Evolutionary conservation across 1,284 basidiomycete species (phyloP), one percentile per base, ranked within the genome.

Genomic region (Malassezia furfur): DNA sequence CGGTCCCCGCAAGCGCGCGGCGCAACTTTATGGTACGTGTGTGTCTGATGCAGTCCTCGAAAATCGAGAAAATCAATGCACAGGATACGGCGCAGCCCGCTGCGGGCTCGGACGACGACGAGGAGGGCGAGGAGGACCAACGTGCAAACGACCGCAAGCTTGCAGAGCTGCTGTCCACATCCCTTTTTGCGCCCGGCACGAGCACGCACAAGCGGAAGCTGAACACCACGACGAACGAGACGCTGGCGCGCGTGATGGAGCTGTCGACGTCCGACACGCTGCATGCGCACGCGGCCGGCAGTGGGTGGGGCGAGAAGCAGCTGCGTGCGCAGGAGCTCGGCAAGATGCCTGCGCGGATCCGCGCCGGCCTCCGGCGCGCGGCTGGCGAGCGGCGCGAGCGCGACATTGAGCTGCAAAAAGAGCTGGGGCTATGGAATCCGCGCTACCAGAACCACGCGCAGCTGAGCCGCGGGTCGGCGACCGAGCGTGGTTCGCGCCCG

Each of bases 351-450:
- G 62, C 63, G n/a, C 55, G 62, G 8, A 67, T 71, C 6, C 55
- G 67, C 22, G 52, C 59, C 22, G 71, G 68, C 0, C 55, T 72
- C 54, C 62, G 68, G 11, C 59, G 59, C 14, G 67, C 65, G 34
- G 66, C 65, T 0, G 64, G 64, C 5, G 65, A 68, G 48, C 55
- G 65, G 25, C 61, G 65, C 10, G 68, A 65, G 17, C 67, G 67
- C 56, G 65, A 72, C 40, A 48, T 68, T 25, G 68, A 68, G 25
- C 64, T 61, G 43, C 64, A 64, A 19, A 68, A 66, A 41, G 71
- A 74, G 56, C 47, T 74, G n/a, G 71, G 71, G 2, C 62, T 67
- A 15, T 68, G 66, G 62, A 67, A 69, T 56, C 64, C 64, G 3
- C 57, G 51, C 19, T 43, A 64, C n/a, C 45, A 52, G 21, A 67